Evolutionary conservation across 2,329 filamentous ascomycete species (phyloP).

Genomic region (Herpotrichia juniperi): DNA sequence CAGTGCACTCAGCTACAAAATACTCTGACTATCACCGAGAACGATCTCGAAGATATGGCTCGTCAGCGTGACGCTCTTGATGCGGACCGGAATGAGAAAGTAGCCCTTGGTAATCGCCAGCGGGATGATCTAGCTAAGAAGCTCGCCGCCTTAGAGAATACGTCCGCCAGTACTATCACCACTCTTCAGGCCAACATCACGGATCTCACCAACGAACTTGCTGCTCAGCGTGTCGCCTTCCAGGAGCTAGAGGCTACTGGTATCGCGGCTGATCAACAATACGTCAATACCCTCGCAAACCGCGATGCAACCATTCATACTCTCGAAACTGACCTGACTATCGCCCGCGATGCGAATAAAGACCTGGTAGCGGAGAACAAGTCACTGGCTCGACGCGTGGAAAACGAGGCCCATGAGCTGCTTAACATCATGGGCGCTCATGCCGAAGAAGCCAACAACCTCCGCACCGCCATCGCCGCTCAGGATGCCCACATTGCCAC

Average conservation of each 20-base stretch:
- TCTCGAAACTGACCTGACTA: conserved; percentile 27
- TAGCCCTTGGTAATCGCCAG: conserved; percentile 42
- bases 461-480: conserved; percentile 44
- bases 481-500: conserved; percentile 47
- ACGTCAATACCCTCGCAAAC: conserved; percentile 24
- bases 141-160: conserved; percentile 38
- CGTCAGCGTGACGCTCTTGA: conserved; percentile 40
- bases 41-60: conserved; percentile 27
- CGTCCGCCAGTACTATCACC: conserved; percentile 36
- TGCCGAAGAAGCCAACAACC: conserved; percentile 36
- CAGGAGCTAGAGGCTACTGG: conserved; percentile 37
- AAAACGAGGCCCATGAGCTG: conserved; percentile 34
- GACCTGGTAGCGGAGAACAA: conserved; percentile 33
- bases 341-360: conserved; percentile 29
- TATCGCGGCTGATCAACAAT: conserved; percentile 29
- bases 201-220: conserved; percentile 48
- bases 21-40: conserved; percentile 33
- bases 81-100: conserved; percentile 36
- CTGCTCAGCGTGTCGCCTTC: conserved; percentile 47
- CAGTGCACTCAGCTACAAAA: conserved; percentile 43
- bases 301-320: conserved; percentile 20
- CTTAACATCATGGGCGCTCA: conserved; percentile 35
- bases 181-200: conserved; percentile 46
- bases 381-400: conserved; percentile 35
- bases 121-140: conserved; percentile 40